Conservation (phyloP, 305 asterid species). For the Solanum hybrid region DNA sequence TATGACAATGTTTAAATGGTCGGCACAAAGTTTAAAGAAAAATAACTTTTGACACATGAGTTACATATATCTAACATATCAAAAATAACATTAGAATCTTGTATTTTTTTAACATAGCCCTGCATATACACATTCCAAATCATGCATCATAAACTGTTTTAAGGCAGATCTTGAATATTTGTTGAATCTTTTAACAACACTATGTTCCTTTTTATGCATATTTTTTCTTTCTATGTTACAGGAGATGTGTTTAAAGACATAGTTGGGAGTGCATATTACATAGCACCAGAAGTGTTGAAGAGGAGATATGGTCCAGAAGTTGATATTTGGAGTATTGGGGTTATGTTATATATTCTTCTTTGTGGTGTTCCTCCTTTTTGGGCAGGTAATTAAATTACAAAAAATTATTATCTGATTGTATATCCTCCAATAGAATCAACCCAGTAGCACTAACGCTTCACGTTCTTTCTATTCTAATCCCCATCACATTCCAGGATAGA, state of each 20-base stretch:
- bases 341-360: slow-evolving; percentile 76
- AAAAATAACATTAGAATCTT: background rate
- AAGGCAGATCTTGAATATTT: background rate
- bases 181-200: background rate
- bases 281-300: slow-evolving; percentile 80
- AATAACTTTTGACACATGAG: background rate
- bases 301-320: slow-evolving; percentile 78
- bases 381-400: slow-evolving; percentile 42
- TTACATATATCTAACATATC: background rate
- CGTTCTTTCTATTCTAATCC: background rate
- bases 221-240: slow-evolving; percentile 6
- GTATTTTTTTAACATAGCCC: background rate
- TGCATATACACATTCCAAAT: background rate
- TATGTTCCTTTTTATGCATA: background rate
- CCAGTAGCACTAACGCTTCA: background rate
- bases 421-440: background rate
- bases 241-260: slow-evolving; percentile 72
- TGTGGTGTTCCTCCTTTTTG: slow-evolving; percentile 92
- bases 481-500: background rate
- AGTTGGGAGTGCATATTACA: slow-evolving; percentile 82
- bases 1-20: background rate
- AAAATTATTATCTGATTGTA: background rate
- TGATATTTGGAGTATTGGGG: slow-evolving; percentile 88
- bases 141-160: background rate
- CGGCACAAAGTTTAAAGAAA: background rate